Evolutionary conservation across 768 basidiomycete genomes (phyloP), one percentile per base, ranked within the genome.

Genomic region (Thelephora aurantiotincta): DNA sequence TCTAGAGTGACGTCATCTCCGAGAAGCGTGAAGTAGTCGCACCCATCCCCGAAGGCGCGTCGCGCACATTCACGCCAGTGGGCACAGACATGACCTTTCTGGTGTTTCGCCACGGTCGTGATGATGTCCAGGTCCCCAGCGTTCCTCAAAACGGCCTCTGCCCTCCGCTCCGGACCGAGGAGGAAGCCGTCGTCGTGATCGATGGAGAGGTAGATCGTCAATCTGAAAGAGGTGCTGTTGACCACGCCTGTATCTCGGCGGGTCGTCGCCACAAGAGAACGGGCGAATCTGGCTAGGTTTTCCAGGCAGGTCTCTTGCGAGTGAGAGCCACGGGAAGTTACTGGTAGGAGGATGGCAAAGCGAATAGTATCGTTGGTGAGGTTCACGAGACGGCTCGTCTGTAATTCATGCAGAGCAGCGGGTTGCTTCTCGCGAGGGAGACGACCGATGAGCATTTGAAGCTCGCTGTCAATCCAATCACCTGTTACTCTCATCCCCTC

Each of bases 341-440:
- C 67, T 2, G 78, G 78, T 6, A 80, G 68, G 2, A 79, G 63
- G 36, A 78, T 63, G 1, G 71, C 78, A 52, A 77, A 75, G 5
- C 58, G 66, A 45, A 65, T 60, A 2, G 57, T 57, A 19, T 60
- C 56, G 0, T 57, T 48, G 5, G 57, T 51, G 6, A 78, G 60
- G 41, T 67, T 48, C 22, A 76, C 50, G 7, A 75, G 42, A 38
- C 63, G 50, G 51, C 75, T 76, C 34, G 35, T 41, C 14, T 57
- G 55, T 36, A 68, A 55, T 9, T 16, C 49, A 16, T 52, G 46
- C 34, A 70, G 51, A 34, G 51, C 38, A 1, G 51, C 33, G 6
- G 12, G 14, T 14, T 57, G 54, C 30, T 50, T 52, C 4, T 33
- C 38, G 1, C 54, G 43, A 19, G 43, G 37, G 49, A 50, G 47